Percentiles rank a stretch among this genome's conserved stretches.
Evolutionary conservation across 352 stramenopile species (phyloP).

Genomic region (Phytophthora sansomeana): DNA sequence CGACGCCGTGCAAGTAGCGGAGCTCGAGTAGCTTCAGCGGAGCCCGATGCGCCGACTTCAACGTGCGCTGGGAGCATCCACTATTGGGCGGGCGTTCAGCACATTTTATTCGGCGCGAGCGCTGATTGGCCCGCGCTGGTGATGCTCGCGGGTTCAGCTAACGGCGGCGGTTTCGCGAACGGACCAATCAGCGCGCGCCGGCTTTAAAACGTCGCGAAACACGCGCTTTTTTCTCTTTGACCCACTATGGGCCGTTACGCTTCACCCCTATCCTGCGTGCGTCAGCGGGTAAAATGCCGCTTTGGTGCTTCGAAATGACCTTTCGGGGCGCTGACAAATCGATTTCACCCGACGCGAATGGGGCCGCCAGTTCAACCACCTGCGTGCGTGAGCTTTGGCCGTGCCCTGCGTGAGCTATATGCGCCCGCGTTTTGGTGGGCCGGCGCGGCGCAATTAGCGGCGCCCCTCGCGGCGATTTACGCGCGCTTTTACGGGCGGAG

Average conservation of each 20-base stretch:
- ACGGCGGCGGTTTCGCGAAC: slow-evolving; percentile 14
- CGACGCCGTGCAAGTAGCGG: background rate
- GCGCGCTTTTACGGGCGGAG: slow-evolving; percentile 7
- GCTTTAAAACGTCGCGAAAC: slow-evolving; percentile 29
- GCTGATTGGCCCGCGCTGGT: slow-evolving; percentile 29
- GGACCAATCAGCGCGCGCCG: slow-evolving; percentile 31
- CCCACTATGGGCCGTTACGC: slow-evolving; percentile 25
- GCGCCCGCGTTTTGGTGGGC: slow-evolving; percentile 17
- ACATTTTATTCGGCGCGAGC: slow-evolving; percentile 27
- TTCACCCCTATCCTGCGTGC: slow-evolving; percentile 22
- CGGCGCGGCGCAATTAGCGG: background rate
- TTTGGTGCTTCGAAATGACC: slow-evolving; percentile 29
- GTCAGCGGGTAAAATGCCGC: slow-evolving; percentile 25
- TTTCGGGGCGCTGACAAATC: slow-evolving; percentile 1
- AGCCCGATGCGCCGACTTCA: slow-evolving; percentile 6
- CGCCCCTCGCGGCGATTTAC: background rate
- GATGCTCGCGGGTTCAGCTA: slow-evolving; percentile 14
- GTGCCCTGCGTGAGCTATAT: slow-evolving; percentile 5
- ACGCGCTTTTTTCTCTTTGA: slow-evolving; percentile 14
- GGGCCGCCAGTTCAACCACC: background rate
- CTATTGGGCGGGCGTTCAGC: slow-evolving; percentile 20
- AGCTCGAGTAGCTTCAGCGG: too few species aligned
- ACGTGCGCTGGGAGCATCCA: slow-evolving; percentile 14
- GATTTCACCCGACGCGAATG: slow-evolving; percentile 28
- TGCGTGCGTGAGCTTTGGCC: slow-evolving; percentile 14